Conservation (phyloP, 2,329 filamentous ascomycete genomes). For the Fusarium pseudonygamai region DNA sequence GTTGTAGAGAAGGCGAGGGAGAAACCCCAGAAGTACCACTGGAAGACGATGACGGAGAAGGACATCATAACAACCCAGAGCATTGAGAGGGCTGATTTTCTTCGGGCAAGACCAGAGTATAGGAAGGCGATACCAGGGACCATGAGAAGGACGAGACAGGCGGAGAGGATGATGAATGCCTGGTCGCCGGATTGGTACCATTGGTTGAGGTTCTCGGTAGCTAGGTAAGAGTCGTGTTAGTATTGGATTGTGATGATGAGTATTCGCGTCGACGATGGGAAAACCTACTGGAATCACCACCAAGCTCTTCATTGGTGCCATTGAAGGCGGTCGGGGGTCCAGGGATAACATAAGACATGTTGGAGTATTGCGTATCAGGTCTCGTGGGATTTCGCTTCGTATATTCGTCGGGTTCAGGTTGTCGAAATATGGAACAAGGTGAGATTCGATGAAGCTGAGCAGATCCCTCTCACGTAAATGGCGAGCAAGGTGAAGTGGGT, state of each 20-base stretch:
- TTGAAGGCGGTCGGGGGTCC: constrained; percentile 70
- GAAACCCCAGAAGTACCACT: constrained; percentile 99
- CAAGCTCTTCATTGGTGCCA: constrained; percentile 69
- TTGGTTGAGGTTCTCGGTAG: constrained; percentile 89
- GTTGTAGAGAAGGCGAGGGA: constrained; percentile 88
- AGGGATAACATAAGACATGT: constrained; percentile 69
- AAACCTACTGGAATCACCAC: constrained; percentile 80
- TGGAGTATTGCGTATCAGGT: constrained; percentile 20
- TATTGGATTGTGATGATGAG: background rate
- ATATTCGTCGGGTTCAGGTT: background rate
- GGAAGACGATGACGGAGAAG: constrained; percentile 89
- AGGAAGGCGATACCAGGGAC: constrained; percentile 96
- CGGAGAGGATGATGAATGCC: constrained; percentile 88
- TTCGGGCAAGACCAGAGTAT: constrained; percentile 95
- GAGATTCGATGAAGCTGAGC: background rate
- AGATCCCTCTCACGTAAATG: constrained; percentile 8
- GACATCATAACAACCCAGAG: constrained; percentile 98
- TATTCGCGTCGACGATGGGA: background rate
- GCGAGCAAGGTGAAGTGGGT: constrained; percentile 4
- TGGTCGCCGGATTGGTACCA: constrained; percentile 93
- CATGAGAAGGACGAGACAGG: constrained; percentile 97
- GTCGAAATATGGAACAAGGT: background rate
- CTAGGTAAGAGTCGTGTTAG: constrained; percentile 55
- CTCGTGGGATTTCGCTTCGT: constrained; percentile 21
- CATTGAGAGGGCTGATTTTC: constrained; percentile 96